A percentile compares a stretch with the other conserved stretches of the same genome.
Evolutionary conservation across 495 filamentous ascomycete genomes (phyloP).

Genomic region (Penicillium verhagenii): DNA sequence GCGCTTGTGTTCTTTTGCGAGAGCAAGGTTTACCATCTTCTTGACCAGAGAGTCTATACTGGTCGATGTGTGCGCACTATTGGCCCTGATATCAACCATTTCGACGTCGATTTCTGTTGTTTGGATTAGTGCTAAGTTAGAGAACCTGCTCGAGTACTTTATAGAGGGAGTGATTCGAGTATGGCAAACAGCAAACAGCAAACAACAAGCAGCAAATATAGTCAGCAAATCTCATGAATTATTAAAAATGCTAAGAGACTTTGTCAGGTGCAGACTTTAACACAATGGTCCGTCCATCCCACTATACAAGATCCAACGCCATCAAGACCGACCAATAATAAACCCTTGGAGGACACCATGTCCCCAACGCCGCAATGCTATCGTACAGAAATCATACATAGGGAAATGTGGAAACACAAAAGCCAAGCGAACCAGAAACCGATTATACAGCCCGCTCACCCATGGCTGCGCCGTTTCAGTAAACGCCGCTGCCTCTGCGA

Average conservation of each 20-base stretch:
- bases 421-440: not conserved
- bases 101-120: too few species aligned
- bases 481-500: slow-evolving; percentile 60
- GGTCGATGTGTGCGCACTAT: slow-evolving; percentile 28
- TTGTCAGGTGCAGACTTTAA: too few species aligned
- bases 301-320: slow-evolving; percentile 1
- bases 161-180: too few species aligned
- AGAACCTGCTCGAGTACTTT: too few species aligned
- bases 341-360: slow-evolving; percentile 20
- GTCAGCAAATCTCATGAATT: too few species aligned
- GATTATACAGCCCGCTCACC: slow-evolving; percentile 4
- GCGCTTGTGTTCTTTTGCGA: slow-evolving; percentile 83
- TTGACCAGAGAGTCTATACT: slow-evolving; percentile 71
- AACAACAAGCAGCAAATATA: too few species aligned
- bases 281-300: too few species aligned
- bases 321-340: not conserved
- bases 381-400: slow-evolving; percentile 24
- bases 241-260: too few species aligned
- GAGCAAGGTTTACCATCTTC: slow-evolving; percentile 84
- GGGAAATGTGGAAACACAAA: not conserved
- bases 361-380: slow-evolving; percentile 24
- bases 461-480: slow-evolving; percentile 39
- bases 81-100: slow-evolving; percentile 23
- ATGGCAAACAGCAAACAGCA: too few species aligned
- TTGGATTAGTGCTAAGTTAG: too few species aligned